Conservation (phyloP, 2,329 filamentous ascomycete genomes). For the Colletotrichum horii region DNA sequence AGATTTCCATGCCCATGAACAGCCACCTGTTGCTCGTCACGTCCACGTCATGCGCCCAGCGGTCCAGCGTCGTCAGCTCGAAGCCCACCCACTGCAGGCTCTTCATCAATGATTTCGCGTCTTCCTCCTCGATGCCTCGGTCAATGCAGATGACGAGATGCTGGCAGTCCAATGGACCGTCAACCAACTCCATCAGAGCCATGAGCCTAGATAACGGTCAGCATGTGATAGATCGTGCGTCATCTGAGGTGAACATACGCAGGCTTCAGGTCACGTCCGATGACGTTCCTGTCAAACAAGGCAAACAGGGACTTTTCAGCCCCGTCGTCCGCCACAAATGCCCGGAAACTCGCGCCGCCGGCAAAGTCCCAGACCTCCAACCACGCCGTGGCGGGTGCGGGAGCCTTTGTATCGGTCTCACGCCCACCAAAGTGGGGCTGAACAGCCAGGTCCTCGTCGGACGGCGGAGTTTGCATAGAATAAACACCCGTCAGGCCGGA, state of each 20-base stretch:
- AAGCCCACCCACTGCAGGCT: constrained; percentile 95
- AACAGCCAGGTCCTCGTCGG: constrained; percentile 50
- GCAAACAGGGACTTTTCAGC: constrained; percentile 80
- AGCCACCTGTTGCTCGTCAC: constrained; percentile 81
- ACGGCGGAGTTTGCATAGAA: constrained; percentile 59
- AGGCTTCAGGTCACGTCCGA: constrained; percentile 82
- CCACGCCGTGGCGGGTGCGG: constrained; percentile 57
- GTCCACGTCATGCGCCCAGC: constrained; percentile 70
- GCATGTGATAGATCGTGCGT: background rate
- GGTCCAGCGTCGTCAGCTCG: constrained; percentile 78
- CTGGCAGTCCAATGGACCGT: constrained; percentile 75
- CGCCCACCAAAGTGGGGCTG: constrained; percentile 25
- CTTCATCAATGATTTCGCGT: constrained; percentile 73
- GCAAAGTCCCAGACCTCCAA: constrained; percentile 87
- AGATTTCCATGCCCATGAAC: constrained; percentile 88
- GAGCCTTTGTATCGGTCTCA: background rate
- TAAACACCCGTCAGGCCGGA: constrained; percentile 86
- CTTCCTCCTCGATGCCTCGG: constrained; percentile 66
- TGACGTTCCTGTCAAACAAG: constrained; percentile 78
- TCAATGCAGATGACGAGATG: constrained; percentile 84
- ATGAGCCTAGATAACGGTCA: constrained; percentile 68
- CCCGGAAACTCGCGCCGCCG: constrained; percentile 83
- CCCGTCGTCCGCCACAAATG: constrained; percentile 77
- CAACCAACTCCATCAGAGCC: constrained; percentile 87
- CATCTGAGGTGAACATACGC: constrained; percentile 64